Conservation (phyloP, 306 rosid genomes). For the Cyclanthera cordifolia region DNA sequence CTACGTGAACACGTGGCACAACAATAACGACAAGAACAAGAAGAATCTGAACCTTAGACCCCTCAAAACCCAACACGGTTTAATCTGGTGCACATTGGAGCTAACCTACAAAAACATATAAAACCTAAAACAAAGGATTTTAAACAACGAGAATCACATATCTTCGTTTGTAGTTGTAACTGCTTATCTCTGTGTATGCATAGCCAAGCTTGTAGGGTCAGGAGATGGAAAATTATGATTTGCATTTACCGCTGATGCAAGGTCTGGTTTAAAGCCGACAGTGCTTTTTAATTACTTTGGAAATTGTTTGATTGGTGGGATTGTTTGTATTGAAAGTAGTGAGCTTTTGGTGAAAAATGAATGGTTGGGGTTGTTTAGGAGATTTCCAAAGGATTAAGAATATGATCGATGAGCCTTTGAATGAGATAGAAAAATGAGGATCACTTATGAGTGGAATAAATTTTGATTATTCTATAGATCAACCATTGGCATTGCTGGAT, state of each 20-base stretch:
- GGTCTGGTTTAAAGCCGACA: not conserved
- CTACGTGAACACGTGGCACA: conserved; percentile 25
- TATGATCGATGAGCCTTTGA: conserved; percentile 4
- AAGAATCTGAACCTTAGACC: conserved; percentile 21
- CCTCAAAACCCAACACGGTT: not conserved
- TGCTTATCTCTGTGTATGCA: not conserved
- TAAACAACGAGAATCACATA: not conserved
- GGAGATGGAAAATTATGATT: not conserved
- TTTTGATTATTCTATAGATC: not conserved
- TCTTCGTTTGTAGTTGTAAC: not conserved
- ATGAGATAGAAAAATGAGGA: conserved; percentile 13
- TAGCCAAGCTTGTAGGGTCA: not conserved
- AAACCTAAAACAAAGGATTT: not conserved
- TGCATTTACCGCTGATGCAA: not conserved
- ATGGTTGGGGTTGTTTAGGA: conserved; percentile 11
- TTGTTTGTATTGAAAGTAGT: not conserved
- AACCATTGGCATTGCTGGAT: conserved; percentile 1
- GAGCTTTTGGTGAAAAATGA: conserved; percentile 17
- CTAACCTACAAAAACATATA: not conserved
- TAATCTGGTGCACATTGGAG: not conserved
- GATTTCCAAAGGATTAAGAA: conserved; percentile 11
- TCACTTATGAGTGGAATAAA: not conserved
- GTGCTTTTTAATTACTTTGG: not conserved
- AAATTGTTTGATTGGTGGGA: not conserved
- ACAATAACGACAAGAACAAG: conserved; percentile 25